Evolutionary conservation across 2,329 filamentous ascomycete species (phyloP).

Genomic region (Bipolaris oryzae): DNA sequence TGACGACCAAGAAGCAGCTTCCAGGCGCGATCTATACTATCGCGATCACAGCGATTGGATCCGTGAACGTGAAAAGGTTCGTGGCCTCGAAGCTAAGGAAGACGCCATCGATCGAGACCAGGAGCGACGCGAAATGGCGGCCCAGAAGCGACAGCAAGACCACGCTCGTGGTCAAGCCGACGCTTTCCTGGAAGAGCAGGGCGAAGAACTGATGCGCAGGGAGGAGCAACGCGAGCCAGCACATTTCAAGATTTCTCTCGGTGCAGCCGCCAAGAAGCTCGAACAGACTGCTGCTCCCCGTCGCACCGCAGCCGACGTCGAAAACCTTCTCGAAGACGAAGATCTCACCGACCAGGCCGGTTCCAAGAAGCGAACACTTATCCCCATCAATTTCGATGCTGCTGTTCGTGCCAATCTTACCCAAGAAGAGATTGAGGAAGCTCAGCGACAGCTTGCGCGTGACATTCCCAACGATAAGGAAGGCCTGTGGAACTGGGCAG

Average conservation of each 20-base stretch:
- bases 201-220: constrained; percentile 68
- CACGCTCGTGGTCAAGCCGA: constrained; percentile 85
- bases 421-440: constrained; percentile 85
- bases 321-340: constrained; percentile 92
- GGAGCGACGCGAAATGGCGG: constrained; percentile 76
- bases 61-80: constrained; percentile 75
- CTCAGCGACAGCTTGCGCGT: constrained; percentile 78
- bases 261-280: constrained; percentile 78
- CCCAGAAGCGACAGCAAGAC: constrained; percentile 73
- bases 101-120: constrained; percentile 83
- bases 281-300: constrained; percentile 63
- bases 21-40: constrained; percentile 82
- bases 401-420: constrained; percentile 62
- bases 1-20: constrained; percentile 79
- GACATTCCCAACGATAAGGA: constrained; percentile 89
- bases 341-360: constrained; percentile 70
- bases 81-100: constrained; percentile 72
- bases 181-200: constrained; percentile 85
- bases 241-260: constrained; percentile 86
- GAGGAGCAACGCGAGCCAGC: constrained; percentile 64
- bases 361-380: constrained; percentile 73
- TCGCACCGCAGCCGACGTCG: constrained; percentile 89
- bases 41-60: constrained; percentile 84
- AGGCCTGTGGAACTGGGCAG: constrained; percentile 87
- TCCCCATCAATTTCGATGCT: constrained; percentile 53